phyloP scores from a whole-genome alignment of 306 rosid genomes.

The Rubus idaeus region DNA sequence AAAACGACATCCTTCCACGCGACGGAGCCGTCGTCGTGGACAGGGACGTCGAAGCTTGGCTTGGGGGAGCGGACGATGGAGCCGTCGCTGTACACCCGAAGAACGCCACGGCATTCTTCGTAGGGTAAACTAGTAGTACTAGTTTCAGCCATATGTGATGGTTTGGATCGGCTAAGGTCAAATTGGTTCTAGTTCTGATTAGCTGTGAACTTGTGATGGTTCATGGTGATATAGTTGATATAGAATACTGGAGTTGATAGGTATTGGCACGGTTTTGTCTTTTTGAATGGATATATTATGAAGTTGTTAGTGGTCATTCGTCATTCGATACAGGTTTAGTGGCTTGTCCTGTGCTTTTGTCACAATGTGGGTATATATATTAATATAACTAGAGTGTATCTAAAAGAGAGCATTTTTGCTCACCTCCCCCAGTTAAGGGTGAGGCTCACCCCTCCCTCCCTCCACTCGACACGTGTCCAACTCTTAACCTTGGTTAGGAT shows the following conservation, averaged over 20 bases:
- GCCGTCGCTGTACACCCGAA: conserved; percentile 77
- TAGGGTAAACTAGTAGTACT: conserved; percentile 13
- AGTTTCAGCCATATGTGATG: not conserved
- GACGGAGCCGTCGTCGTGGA: conserved; percentile 59
- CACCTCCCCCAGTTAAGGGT: too few relatives aligned
- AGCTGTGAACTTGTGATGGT: not conserved
- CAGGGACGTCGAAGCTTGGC: conserved; percentile 51
- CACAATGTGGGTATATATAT: not conserved
- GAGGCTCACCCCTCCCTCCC: too few relatives aligned
- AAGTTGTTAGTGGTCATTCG: not conserved
- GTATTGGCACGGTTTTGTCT: not conserved
- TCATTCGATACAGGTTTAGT: not conserved
- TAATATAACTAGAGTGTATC: too few relatives aligned
- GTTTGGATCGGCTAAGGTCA: not conserved
- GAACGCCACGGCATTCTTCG: conserved; percentile 73
- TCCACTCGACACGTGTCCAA: too few relatives aligned
- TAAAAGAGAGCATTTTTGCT: too few relatives aligned
- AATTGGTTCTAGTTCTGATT: too few relatives aligned
- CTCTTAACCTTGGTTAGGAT: too few relatives aligned
- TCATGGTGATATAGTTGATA: not conserved
- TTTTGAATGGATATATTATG: not conserved
- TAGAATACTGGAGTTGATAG: not conserved
- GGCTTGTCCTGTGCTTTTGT: not conserved
- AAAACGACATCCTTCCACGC: conserved; percentile 76
- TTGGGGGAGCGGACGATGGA: conserved; percentile 54